phyloP scores from a whole-genome alignment of 371 early-diverging fungal genomes.

The Batrachochytrium dendrobatidis region DNA sequence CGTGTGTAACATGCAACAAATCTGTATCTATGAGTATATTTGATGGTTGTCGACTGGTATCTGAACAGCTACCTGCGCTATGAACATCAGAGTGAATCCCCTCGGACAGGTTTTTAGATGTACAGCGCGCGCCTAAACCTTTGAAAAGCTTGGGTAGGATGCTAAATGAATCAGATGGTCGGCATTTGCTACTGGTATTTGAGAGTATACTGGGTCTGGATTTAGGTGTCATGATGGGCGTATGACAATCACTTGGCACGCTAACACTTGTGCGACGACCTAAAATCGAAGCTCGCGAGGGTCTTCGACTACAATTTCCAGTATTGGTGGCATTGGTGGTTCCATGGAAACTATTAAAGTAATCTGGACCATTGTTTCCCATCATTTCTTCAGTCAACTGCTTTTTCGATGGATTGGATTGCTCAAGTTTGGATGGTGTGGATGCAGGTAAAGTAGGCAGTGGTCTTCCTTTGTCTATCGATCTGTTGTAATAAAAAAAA shows the following conservation, averaged over 20 bases:
- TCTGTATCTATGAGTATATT: too few relatives aligned
- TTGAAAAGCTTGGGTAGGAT: neutral
- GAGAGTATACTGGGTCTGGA: neutral
- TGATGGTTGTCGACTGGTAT: too few relatives aligned
- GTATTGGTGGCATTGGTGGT: neutral
- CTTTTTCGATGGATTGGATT: too few relatives aligned
- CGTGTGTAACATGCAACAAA: too few relatives aligned
- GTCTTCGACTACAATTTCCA: neutral
- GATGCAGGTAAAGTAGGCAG: too few relatives aligned
- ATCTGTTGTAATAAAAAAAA: too few relatives aligned
- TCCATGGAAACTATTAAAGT: neutral
- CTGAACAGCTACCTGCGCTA: too few relatives aligned
- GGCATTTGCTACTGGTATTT: neutral
- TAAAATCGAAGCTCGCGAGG: neutral
- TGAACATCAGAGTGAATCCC: too few relatives aligned
- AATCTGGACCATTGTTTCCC: too few relatives aligned
- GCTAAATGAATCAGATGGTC: neutral
- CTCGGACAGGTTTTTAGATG: neutral
- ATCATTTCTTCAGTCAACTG: too few relatives aligned
- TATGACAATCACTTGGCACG: neutral
- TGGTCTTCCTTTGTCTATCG: too few relatives aligned
- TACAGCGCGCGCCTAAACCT: neutral
- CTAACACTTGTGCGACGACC: neutral
- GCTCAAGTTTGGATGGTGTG: too few relatives aligned
- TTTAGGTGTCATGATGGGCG: conserved; percentile 2